A percentile compares a stretch with the other conserved stretches of the same genome.
These are phyloP conservation scores for Oryza rufipogon DNA, from an alignment of 176 grass and related monocot species.

Conservation along the genomic window DNA sequence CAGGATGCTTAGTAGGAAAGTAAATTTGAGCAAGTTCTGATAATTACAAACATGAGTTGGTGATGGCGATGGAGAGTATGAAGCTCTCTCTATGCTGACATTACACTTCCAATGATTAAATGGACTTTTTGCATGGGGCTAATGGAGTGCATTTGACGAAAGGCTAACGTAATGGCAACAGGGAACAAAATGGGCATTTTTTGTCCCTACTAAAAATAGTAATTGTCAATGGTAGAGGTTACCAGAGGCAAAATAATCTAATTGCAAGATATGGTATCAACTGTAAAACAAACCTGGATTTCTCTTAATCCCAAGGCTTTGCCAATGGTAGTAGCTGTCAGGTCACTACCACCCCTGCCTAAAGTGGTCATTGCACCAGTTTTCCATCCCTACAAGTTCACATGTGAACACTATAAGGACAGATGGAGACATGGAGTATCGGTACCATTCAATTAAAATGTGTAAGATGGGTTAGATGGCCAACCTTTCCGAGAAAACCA, in stretches of 20 bases:
- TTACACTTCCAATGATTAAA: too few relatives aligned
- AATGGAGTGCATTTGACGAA: too few relatives aligned
- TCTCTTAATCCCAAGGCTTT: slow-evolving; percentile 84
- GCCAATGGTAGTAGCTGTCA: slow-evolving; percentile 81
- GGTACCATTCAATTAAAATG: slow-evolving; percentile 16
- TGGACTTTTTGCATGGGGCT: too few relatives aligned
- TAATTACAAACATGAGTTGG: background rate
- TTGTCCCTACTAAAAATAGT: background rate
- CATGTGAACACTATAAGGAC: background rate
- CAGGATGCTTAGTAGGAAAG: background rate
- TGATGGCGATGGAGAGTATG: too few relatives aligned
- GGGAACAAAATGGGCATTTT: background rate
- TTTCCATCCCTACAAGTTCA: slow-evolving; percentile 66
- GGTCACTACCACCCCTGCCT: slow-evolving; percentile 77
- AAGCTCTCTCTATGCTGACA: too few relatives aligned
- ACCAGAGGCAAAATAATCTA: slow-evolving; percentile 1
- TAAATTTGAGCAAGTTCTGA: background rate
- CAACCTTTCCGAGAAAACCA: slow-evolving; percentile 82
- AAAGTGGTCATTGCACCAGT: slow-evolving; percentile 76
- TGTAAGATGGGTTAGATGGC: slow-evolving; percentile 11
- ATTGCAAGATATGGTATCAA: background rate
- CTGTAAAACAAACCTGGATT: slow-evolving; percentile 67
- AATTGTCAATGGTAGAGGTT: background rate
- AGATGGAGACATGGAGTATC: slow-evolving; percentile 21
- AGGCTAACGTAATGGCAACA: too few relatives aligned